Evolutionary conservation across 1,284 basidiomycete species (phyloP).

Genomic region (Sporisorium scitamineum): DNA sequence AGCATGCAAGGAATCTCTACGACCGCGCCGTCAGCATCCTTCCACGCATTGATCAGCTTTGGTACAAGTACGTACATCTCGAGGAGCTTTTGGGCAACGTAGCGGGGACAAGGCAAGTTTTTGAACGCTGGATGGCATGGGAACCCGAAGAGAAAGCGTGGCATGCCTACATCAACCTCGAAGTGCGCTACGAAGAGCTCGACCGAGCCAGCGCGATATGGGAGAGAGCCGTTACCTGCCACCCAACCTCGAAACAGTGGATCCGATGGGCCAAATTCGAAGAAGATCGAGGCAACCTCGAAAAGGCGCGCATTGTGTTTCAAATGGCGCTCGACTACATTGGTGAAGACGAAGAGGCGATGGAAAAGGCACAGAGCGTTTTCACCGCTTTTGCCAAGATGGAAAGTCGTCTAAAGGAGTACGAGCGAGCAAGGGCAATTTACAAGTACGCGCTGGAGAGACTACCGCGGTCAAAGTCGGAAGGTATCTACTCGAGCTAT

Average conservation of each 20-base stretch:
- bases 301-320: constrained; percentile 95
- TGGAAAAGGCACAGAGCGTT: constrained; percentile 95
- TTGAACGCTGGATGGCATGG: constrained; percentile 99
- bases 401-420: constrained; percentile 95
- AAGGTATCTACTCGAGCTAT: constrained; percentile 85
- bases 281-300: constrained; percentile 81
- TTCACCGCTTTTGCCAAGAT: constrained; percentile 97
- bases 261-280: constrained; percentile 97
- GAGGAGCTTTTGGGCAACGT: constrained; percentile 97
- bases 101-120: constrained; percentile 93
- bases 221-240: constrained; percentile 91
- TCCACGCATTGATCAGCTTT: constrained; percentile 85
- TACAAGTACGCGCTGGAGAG: constrained; percentile 96
- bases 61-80: constrained; percentile 99
- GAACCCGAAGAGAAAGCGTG: constrained; percentile 99
- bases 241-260: constrained; percentile 95
- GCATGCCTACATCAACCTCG: constrained; percentile 97
- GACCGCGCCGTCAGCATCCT: constrained; percentile 96
- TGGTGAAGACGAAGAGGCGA: constrained; percentile 95
- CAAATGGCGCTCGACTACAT: constrained; percentile 96
- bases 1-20: constrained; percentile 95
- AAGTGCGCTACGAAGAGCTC: constrained; percentile 89
- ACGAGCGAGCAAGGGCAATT: constrained; percentile 93
- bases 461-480: constrained; percentile 89
- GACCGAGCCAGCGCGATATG: constrained; percentile 93